Percentiles rank a stretch among this genome's conserved stretches.
Conservation (phyloP, 2,329 filamentous ascomycete species). For the Fusarium pseudoanthophilum region DNA sequence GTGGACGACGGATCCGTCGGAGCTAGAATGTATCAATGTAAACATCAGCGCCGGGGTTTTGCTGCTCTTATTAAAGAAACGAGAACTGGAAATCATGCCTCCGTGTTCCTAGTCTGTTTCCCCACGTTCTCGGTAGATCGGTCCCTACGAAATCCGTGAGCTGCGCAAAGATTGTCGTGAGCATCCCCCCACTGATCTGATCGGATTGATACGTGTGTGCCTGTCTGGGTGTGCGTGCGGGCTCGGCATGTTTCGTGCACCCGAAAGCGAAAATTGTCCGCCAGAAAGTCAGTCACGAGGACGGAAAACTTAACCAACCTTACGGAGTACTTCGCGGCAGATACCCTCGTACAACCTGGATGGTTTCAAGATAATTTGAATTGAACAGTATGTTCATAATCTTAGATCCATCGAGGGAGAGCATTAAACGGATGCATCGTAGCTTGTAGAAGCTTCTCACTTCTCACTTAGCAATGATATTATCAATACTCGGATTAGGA, state of each 20-base stretch:
- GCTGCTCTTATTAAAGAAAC: neutral
- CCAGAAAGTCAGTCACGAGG: constrained; percentile 20
- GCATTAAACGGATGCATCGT: neutral
- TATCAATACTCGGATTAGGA: constrained; percentile 36
- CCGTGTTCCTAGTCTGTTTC: constrained; percentile 4
- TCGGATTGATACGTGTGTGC: constrained; percentile 1
- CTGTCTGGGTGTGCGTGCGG: constrained; percentile 12
- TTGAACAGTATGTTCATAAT: neutral
- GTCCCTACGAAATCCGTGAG: constrained; percentile 24
- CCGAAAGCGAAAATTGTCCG: constrained; percentile 39
- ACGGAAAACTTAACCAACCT: neutral
- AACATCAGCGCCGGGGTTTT: neutral
- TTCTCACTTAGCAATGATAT: constrained; percentile 26
- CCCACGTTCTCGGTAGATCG: constrained; percentile 37
- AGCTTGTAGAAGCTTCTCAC: constrained; percentile 33
- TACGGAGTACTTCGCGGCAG: neutral
- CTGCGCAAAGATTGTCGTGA: neutral
- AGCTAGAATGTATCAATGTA: constrained; percentile 26
- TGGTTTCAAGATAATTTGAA: neutral
- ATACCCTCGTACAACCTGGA: neutral
- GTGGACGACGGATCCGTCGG: constrained; percentile 26
- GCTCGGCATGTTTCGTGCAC: constrained; percentile 25
- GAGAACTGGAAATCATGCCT: neutral
- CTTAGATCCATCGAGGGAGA: neutral
- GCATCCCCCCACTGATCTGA: constrained; percentile 8